A percentile compares a stretch with the other conserved stretches of the same genome.
Conservation (phyloP, 768 basidiomycete species). For the Termitomyces sp. region DNA sequence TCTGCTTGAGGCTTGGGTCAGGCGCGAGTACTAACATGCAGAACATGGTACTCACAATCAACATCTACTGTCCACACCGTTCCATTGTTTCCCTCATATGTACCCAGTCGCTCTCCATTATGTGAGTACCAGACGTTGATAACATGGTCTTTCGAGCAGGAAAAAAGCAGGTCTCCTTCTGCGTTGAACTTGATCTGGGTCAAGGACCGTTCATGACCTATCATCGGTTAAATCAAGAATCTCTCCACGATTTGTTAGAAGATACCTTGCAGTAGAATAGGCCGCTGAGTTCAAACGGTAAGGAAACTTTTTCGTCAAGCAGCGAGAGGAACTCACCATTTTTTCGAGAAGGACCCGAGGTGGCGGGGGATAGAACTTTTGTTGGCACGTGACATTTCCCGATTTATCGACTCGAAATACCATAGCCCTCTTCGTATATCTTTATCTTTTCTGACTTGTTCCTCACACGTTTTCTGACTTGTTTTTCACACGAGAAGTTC, state of each 20-base stretch:
- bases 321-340: constrained; percentile 25
- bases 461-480: too few relatives aligned
- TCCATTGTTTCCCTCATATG: constrained; percentile 95
- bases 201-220: constrained; percentile 94
- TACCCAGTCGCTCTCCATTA: constrained; percentile 95
- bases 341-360: constrained; percentile 12
- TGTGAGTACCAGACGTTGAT: constrained; percentile 98
- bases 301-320: neutral
- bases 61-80: constrained; percentile 95
- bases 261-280: constrained; percentile 68
- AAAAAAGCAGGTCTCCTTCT: constrained; percentile 94
- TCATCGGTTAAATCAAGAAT: constrained; percentile 6
- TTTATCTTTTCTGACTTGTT: neutral
- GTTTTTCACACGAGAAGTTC: too few relatives aligned
- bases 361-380: constrained; percentile 12
- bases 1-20: constrained; percentile 40
- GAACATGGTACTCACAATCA: constrained; percentile 63
- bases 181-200: constrained; percentile 97
- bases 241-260: neutral
- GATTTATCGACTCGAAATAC: neutral
- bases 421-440: too few relatives aligned
- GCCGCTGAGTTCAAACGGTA: constrained; percentile 38
- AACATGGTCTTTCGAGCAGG: constrained; percentile 90
- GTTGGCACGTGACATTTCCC: constrained; percentile 15
- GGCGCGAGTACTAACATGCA: neutral